Conservation (phyloP, 2,329 filamentous ascomycete genomes). For the Tricladium varicosporioides region DNA sequence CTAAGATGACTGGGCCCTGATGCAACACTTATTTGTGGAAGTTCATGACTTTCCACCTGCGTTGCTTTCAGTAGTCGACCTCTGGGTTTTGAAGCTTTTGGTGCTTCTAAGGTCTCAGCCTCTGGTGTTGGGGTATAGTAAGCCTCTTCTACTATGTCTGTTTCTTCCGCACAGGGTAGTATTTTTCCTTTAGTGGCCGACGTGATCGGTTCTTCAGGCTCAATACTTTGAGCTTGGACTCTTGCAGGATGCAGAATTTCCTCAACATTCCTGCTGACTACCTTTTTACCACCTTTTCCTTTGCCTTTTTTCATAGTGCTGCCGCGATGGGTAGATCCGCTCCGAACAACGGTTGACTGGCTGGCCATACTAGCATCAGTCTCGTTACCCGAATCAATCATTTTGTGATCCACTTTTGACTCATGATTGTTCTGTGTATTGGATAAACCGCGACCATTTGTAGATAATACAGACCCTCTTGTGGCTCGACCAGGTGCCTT, state of each 20-base stretch:
- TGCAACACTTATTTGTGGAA: not conserved
- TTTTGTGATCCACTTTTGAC: conserved; percentile 26
- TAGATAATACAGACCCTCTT: conserved; percentile 22
- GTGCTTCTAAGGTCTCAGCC: conserved; percentile 5
- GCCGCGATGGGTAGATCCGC: conserved; percentile 18
- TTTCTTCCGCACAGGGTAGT: conserved; percentile 17
- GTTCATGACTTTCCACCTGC: not conserved
- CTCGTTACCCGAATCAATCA: conserved; percentile 32
- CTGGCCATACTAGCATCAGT: conserved; percentile 33
- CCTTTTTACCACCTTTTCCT: conserved; percentile 28
- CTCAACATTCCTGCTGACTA: conserved; percentile 22
- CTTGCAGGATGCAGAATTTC: conserved; percentile 22
- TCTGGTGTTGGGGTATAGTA: conserved; percentile 18
- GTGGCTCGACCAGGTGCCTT: conserved; percentile 16
- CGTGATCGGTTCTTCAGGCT: conserved; percentile 5
- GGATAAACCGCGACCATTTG: conserved; percentile 13
- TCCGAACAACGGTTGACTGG: conserved; percentile 29
- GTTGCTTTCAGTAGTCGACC: conserved; percentile 19
- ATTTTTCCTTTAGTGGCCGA: conserved; percentile 8
- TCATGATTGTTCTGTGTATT: conserved; percentile 8
- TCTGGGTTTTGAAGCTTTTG: conserved; percentile 18
- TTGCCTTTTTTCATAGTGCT: conserved; percentile 29
- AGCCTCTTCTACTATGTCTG: conserved; percentile 15
- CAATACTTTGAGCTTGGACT: conserved; percentile 1
- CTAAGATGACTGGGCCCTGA: conserved; percentile 1